Evolutionary conservation across 2,329 filamentous ascomycete genomes (phyloP).

Genomic region (Aspergillus brunneoviolaceus): DNA sequence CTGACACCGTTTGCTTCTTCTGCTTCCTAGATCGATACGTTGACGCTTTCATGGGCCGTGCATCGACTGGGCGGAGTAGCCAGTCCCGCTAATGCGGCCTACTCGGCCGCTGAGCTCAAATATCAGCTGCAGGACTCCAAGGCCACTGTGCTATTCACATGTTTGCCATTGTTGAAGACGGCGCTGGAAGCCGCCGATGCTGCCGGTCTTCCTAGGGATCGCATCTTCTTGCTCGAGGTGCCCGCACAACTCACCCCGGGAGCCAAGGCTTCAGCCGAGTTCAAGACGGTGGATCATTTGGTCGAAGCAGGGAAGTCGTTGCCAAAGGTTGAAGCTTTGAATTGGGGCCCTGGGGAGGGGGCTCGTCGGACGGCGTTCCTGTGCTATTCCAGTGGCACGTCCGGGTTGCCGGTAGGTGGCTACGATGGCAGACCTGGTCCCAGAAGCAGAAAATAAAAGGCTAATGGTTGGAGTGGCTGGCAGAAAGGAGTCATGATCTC

Average conservation of each 20-base stretch:
- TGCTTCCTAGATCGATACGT: slow-evolving; percentile 64
- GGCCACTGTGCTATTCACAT: slow-evolving; percentile 71
- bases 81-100: slow-evolving; percentile 73
- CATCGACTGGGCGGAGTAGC: slow-evolving; percentile 73
- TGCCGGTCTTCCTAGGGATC: slow-evolving; percentile 61
- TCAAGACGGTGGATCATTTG: slow-evolving; percentile 66
- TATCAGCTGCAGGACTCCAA: slow-evolving; percentile 70
- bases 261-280: slow-evolving; percentile 44
- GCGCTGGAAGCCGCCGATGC: slow-evolving; percentile 65
- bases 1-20: not conserved
- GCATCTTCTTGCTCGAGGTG: slow-evolving; percentile 68
- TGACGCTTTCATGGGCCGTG: slow-evolving; percentile 70
- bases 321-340: slow-evolving; percentile 40
- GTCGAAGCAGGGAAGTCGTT: slow-evolving; percentile 57
- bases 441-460: not conserved
- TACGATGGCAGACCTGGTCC: not conserved
- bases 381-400: slow-evolving; percentile 78
- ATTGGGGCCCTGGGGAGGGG: slow-evolving; percentile 44
- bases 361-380: slow-evolving; percentile 69
- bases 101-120: slow-evolving; percentile 67
- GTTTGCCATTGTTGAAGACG: slow-evolving; percentile 62
- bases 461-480: slow-evolving; percentile 13
- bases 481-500: slow-evolving; percentile 84
- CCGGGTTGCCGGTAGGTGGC: slow-evolving; percentile 65
- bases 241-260: slow-evolving; percentile 56